Evolutionary conservation across 1,284 basidiomycete species (phyloP).

Genomic region (Peniophora sp.): DNA sequence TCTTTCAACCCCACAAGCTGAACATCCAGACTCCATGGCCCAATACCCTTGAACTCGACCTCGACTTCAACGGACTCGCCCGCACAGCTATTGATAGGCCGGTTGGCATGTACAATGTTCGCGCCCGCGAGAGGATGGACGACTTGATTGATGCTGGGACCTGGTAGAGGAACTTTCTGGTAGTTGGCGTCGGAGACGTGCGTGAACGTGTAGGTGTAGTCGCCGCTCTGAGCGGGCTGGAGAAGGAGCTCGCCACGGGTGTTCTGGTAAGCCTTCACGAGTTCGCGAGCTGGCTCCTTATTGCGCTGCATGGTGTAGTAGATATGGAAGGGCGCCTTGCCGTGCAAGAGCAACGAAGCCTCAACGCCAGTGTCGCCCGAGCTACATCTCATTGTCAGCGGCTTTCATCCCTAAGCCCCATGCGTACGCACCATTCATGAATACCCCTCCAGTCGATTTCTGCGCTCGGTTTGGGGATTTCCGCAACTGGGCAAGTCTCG

Average conservation of each 20-base stretch:
- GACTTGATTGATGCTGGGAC: conserved; percentile 72
- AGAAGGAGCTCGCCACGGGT: conserved; percentile 82
- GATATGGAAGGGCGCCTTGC: conserved; percentile 84
- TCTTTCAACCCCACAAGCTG: conserved; percentile 66
- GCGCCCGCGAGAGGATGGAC: conserved; percentile 86
- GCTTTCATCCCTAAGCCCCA: not conserved
- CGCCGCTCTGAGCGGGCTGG: conserved; percentile 83
- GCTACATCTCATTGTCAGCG: conserved; percentile 31
- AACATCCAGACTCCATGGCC: conserved; percentile 80
- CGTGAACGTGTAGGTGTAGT: conserved; percentile 82
- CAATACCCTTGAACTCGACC: conserved; percentile 81
- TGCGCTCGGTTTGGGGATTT: conserved; percentile 70
- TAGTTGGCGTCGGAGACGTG: conserved; percentile 84
- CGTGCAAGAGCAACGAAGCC: conserved; percentile 80
- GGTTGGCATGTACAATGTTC: conserved; percentile 50
- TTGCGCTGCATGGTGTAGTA: conserved; percentile 74
- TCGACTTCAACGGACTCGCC: conserved; percentile 68
- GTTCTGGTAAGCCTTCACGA: conserved; percentile 54
- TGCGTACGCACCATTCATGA: conserved; percentile 72
- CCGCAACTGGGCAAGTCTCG: conserved; percentile 66
- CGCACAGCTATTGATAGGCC: conserved; percentile 64
- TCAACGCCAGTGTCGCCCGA: conserved; percentile 92
- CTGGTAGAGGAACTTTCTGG: conserved; percentile 60
- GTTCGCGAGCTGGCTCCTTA: conserved; percentile 50
- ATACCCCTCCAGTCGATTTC: conserved; percentile 88